Evolutionary conservation across 345 rosid genomes (phyloP).

Genomic region (Lumnitzera littorea): DNA sequence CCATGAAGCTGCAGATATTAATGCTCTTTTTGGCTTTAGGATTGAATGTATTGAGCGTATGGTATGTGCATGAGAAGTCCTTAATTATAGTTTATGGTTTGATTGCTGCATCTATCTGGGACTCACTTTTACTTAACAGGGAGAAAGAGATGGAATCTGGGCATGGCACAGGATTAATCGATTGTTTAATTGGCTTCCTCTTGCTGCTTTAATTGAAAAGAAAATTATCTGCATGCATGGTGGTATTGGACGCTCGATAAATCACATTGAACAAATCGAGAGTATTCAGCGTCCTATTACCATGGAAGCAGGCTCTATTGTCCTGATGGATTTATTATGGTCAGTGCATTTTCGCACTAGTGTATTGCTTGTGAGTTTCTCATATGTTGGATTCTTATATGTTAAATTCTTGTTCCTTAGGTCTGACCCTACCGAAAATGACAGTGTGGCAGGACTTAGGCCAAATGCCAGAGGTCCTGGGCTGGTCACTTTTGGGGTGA

Average conservation of each 20-base stretch:
- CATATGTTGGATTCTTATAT: not conserved
- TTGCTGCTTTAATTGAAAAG: conserved; percentile 94
- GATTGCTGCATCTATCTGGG: not conserved
- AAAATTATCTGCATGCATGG: conserved; percentile 99
- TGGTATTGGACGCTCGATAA: conserved; percentile 97
- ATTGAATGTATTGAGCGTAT: conserved; percentile 98
- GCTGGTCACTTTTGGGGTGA: conserved; percentile 93
- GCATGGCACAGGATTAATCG: conserved; percentile 96
- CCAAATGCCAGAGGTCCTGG: conserved; percentile 99
- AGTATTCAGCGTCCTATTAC: conserved; percentile 92
- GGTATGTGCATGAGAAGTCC: conserved; percentile 41
- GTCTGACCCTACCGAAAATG: conserved; percentile 99
- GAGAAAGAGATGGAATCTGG: conserved; percentile 99
- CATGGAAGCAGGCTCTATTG: conserved; percentile 96
- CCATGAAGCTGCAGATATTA: conserved; percentile 99
- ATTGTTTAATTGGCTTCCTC: conserved; percentile 91
- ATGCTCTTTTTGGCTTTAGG: conserved; percentile 97
- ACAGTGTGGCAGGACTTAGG: conserved; percentile 96
- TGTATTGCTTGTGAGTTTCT: conserved; percentile 2
- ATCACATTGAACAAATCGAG: conserved; percentile 96
- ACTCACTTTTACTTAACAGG: conserved; percentile 42
- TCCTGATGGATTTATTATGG: conserved; percentile 97
- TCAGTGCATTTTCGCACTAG: conserved; percentile 20
- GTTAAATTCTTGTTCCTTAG: conserved; percentile 23
- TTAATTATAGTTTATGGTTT: conserved; percentile 5